Conservation (phyloP, 2,329 filamentous ascomycete genomes). For the Penicillium sp. region DNA sequence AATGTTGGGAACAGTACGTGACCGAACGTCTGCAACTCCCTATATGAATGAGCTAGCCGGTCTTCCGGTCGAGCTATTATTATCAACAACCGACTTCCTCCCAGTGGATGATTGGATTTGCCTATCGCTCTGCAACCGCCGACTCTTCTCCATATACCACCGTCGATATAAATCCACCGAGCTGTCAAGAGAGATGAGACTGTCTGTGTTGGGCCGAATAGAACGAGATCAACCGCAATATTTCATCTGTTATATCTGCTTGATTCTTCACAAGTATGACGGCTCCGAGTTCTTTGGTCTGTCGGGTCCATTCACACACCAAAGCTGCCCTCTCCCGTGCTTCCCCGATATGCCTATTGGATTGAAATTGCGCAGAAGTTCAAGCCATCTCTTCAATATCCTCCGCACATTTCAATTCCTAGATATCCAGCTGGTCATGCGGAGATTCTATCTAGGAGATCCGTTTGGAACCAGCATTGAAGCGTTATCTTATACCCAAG, state of each 20-base stretch:
- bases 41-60: neutral
- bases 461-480: neutral
- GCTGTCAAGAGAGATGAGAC: neutral
- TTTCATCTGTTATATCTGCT: neutral
- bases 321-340: neutral
- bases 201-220: neutral
- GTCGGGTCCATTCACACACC: neutral
- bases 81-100: constrained; percentile 2
- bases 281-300: neutral
- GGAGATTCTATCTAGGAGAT: neutral
- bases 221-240: constrained; percentile 2
- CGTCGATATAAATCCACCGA: too few species aligned
- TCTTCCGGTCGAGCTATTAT: neutral
- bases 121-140: neutral
- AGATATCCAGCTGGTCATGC: neutral
- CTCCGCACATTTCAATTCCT: neutral
- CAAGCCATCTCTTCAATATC: neutral
- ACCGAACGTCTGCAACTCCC: neutral
- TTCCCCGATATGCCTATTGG: too few species aligned
- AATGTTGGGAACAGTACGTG: too few species aligned
- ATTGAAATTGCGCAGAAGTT: too few species aligned
- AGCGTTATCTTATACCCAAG: neutral
- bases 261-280: neutral
- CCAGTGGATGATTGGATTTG: neutral
- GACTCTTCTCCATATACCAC: neutral